Base-by-base conservation (phyloP, 1,284 basidiomycete species). In the Erythrobasidium hasegawianum region DNA sequence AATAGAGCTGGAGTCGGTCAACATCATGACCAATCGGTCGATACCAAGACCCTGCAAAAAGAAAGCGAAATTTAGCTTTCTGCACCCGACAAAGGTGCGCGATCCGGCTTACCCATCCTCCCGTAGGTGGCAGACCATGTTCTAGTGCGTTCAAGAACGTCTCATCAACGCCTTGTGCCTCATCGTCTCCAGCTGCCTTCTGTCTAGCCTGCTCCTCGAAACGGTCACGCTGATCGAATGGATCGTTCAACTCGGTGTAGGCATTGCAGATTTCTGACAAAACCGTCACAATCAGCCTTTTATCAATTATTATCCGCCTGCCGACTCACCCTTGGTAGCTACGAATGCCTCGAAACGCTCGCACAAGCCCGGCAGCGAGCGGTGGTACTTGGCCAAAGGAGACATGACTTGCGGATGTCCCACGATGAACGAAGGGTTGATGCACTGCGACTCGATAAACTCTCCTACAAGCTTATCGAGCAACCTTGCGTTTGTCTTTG, bases 391-490 rank as follows among this genome's bases (percentile, higher is more conserved):
- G 77, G 95, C 96, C 22, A 99, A 85, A 8, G 95, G 95, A 2
- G 93, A 97, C 95, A 99, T 99, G 74, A 99, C 90, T 82, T 97
- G 94, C 49, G 95, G 95, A 79, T 99, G 95, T 26, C 95, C 96
- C 69, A 94, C 90, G 72, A 99, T 98, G 83, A 99, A 99, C 13
- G 91, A 84, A 4, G 95, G 95, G 59, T 90, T 95, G 76, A 97
- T 86, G 80, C 95, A 99, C 69, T 98, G 87, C 55, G 87, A 89
- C 79, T 99, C 95, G 77, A 98, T 97, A 79, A 83, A 97, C 78
- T 98, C 95, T 68, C 95, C 95, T 59, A 97, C 95, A 71, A 97
- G 89, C 89, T 98, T 98, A 82, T 97, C 95, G 57, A 98, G 86
- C 57, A 98, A 80, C 59, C 95, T 87, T n/a, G 94, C 86, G 74